These are phyloP conservation scores for Acanthamoeba triangularis DNA, from an alignment of 208 protist species.

Conservation along the genomic window DNA sequence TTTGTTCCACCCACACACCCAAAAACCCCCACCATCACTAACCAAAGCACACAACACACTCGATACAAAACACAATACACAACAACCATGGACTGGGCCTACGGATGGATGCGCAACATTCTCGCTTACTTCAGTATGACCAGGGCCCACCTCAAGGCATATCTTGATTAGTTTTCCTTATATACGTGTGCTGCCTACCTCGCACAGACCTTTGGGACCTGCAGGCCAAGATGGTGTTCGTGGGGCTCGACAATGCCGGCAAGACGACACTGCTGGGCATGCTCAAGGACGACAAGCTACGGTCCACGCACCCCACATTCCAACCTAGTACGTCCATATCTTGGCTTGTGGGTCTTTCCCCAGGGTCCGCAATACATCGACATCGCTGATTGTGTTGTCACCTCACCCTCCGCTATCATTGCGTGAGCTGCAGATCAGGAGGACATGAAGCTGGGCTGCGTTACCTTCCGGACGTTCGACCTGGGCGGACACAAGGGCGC, in stretches of 20 bases:
- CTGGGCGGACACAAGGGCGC: constrained; percentile 98
- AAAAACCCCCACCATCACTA: no score
- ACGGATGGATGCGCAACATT: constrained; percentile 96
- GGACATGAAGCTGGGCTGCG: constrained; percentile 98
- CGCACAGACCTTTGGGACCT: constrained; percentile 94
- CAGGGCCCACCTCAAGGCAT: not conserved
- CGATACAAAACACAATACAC: no score
- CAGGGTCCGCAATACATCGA: no score
- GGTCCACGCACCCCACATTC: constrained; percentile 91
- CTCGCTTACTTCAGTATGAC: constrained; percentile 95
- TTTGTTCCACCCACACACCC: no score
- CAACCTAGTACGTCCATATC: constrained; percentile 92
- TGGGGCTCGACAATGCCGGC: constrained; percentile 99
- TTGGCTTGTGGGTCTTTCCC: no score
- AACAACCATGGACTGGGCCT: constrained; percentile 77
- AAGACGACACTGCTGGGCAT: constrained; percentile 99
- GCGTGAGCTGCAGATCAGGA: constrained; percentile 95
- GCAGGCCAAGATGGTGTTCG: constrained; percentile 98
- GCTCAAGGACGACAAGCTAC: constrained; percentile 94
- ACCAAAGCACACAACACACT: no score
- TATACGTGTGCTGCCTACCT: no score
- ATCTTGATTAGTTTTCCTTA: not conserved
- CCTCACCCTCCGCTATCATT: not conserved
- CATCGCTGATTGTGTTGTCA: no score
- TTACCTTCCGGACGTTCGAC: constrained; percentile 99